These are phyloP conservation scores for Rhodomyrtus tomentosa DNA, from an alignment of 345 rosid genomes.

Conservation along the genomic window DNA sequence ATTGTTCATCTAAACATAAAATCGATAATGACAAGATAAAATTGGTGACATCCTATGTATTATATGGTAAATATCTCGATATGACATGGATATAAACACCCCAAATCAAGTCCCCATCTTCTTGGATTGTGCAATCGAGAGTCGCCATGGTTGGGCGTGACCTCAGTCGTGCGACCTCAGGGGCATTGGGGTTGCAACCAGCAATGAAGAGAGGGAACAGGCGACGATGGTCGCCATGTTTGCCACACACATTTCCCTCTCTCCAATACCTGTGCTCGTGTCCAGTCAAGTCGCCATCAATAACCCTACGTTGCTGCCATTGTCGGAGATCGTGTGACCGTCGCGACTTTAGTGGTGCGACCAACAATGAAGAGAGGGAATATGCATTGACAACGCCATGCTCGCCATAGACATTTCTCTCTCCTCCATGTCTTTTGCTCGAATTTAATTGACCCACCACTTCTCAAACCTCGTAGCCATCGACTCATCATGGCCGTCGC, in stretches of 20 bases:
- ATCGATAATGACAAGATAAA: not conserved
- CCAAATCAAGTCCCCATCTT: not conserved
- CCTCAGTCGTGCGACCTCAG: not conserved
- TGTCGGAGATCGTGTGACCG: rapidly evolving
- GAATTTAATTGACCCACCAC: not conserved
- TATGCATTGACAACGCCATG: rapidly evolving
- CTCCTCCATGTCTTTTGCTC: rapidly evolving
- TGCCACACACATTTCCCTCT: not conserved
- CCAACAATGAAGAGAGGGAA: not conserved
- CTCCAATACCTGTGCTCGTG: not conserved
- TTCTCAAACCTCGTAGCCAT: not conserved
- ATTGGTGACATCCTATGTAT: not conserved
- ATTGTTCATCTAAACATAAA: not conserved
- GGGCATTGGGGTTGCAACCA: not conserved
- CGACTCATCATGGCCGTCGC: rapidly evolving
- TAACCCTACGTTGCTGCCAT: not conserved
- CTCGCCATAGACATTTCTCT: rapidly evolving
- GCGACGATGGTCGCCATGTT: too few species aligned
- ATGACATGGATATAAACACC: not conserved
- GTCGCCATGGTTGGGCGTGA: not conserved
- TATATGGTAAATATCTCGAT: not conserved
- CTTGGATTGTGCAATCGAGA: rapidly evolving
- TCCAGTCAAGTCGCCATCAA: not conserved
- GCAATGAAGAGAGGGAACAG: not conserved
- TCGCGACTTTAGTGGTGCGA: rapidly evolving